Evolutionary conservation across 2,329 filamentous ascomycete species (phyloP).

Genomic region (Penicillium sp.): DNA sequence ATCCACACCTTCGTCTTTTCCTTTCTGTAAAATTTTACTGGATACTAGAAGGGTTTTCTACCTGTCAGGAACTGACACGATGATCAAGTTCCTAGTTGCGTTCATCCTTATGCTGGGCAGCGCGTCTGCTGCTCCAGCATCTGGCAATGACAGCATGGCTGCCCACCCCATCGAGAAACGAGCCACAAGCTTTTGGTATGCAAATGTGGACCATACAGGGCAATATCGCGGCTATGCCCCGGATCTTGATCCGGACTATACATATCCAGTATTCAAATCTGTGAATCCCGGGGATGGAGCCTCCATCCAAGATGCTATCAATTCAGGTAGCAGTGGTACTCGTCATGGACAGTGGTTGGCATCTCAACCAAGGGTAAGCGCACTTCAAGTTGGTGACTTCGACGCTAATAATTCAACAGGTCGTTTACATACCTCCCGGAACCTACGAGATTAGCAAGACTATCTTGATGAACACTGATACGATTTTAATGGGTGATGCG

Average conservation of each 20-base stretch:
- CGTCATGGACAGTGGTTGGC: neutral
- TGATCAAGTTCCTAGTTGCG: neutral
- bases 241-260: neutral
- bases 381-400: neutral
- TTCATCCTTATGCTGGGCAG: neutral
- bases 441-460: neutral
- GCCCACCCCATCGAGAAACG: neutral
- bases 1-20: neutral
- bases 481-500: neutral
- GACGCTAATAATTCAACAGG: neutral
- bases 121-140: neutral
- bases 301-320: neutral
- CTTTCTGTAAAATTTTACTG: neutral
- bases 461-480: neutral
- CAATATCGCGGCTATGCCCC: neutral
- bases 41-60: neutral
- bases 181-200: neutral
- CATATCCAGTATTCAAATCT: neutral
- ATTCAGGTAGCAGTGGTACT: neutral
- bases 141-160: neutral
- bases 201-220: neutral
- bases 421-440: neutral
- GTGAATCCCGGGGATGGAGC: neutral
- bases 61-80: neutral
- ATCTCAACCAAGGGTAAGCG: neutral